Percentiles rank a stretch among this genome's conserved stretches.
These are phyloP conservation scores for Avena eriantha DNA, from an alignment of 176 grass and related monocot genomes.

Conservation along the genomic window DNA sequence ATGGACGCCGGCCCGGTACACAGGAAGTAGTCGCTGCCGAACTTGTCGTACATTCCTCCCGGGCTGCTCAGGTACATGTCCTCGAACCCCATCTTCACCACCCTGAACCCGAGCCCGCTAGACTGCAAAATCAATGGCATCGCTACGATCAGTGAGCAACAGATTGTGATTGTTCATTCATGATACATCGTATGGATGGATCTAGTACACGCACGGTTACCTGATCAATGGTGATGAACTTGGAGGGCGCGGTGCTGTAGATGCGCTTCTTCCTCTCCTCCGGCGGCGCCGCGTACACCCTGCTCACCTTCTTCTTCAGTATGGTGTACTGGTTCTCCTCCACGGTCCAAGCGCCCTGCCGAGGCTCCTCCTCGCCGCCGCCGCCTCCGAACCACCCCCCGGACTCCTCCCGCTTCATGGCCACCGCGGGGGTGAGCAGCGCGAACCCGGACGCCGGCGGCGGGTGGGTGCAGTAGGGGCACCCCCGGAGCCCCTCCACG, in stretches of 20 bases:
- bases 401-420: slow-evolving; percentile 77
- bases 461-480: slow-evolving; percentile 72
- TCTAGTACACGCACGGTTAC: slow-evolving; percentile 22
- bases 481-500: slow-evolving; percentile 72
- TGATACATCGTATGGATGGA: no score
- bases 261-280: slow-evolving; percentile 80
- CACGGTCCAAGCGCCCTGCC: slow-evolving; percentile 60
- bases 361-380: slow-evolving; percentile 37
- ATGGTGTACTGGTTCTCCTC: slow-evolving; percentile 81
- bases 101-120: slow-evolving; percentile 83
- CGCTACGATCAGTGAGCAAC: not conserved
- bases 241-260: slow-evolving; percentile 79
- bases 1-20: slow-evolving; percentile 85
- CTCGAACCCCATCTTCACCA: slow-evolving; percentile 89
- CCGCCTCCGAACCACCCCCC: slow-evolving; percentile 54
- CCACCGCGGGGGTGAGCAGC: slow-evolving; percentile 68
- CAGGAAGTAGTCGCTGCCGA: slow-evolving; percentile 76
- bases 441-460: slow-evolving; percentile 62
- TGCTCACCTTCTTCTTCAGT: slow-evolving; percentile 77
- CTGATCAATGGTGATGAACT: slow-evolving; percentile 91
- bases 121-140: slow-evolving; percentile 46
- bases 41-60: slow-evolving; percentile 61
- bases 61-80: slow-evolving; percentile 84
- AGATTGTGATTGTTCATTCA: not conserved
- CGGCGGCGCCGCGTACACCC: slow-evolving; percentile 87